These are phyloP conservation scores for Sporisorium reilianum DNA, from an alignment of 1,284 basidiomycete species.

Conservation along the genomic window DNA sequence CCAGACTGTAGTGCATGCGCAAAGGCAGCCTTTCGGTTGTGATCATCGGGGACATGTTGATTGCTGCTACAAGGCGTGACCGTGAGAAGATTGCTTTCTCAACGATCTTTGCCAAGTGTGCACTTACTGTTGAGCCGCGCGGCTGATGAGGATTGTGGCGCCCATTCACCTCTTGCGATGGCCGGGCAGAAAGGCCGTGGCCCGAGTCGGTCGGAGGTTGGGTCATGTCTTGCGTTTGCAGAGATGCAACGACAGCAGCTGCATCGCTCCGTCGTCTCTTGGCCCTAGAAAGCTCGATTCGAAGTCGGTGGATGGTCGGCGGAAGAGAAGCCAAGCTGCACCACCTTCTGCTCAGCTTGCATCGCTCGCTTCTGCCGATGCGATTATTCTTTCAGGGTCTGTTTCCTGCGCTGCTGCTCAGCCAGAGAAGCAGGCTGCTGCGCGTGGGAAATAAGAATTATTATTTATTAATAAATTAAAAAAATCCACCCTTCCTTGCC, in stretches of 20 bases:
- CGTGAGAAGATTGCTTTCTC: background rate
- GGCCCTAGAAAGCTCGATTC: background rate
- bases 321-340: background rate
- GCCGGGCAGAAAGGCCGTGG: background rate
- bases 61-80: constrained; percentile 15
- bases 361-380: background rate
- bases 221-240: constrained; percentile 7
- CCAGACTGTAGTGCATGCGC: background rate
- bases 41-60: background rate
- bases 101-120: constrained; percentile 13
- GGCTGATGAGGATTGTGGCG: background rate
- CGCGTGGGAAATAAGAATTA: background rate
- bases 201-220: background rate
- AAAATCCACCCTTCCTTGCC: too few relatives aligned
- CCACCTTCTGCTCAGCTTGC: too few relatives aligned
- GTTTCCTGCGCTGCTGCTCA: background rate
- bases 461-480: background rate
- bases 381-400: background rate
- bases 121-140: constrained; percentile 36
- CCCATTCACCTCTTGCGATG: background rate
- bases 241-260: background rate
- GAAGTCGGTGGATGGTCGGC: background rate
- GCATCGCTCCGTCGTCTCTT: constrained; percentile 3
- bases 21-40: background rate
- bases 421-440: background rate